Base-by-base conservation (phyloP, 805 yeast genomes). In the Babjeviella inositovora region DNA sequence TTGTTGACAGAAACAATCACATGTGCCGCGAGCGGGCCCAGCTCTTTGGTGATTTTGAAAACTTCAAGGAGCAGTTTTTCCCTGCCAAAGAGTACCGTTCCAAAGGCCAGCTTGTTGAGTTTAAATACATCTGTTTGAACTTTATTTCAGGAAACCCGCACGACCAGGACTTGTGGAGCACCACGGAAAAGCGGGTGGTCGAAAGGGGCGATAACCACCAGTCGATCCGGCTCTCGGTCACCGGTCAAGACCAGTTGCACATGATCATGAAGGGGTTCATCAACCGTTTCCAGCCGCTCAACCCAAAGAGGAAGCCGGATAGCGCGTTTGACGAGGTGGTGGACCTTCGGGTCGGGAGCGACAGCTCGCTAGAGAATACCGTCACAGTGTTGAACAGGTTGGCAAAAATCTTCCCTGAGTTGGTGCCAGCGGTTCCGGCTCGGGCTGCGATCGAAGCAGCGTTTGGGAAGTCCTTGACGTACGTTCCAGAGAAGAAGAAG, bases 151-250 rank as follows among this genome's bases (percentile, higher is more conserved):
- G n/a, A n/a, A n/a, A n/a, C n/a, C 57, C 63, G 1, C 19, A 31
- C 6, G 39, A 43, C n/a, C 36, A 45, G 8, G 29, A 39, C 1
- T 34, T 71, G 1, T 62, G 68, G 62, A 33, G 52, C 2, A 28
- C 70, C 1, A 79, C 95, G 0, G 44, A 50, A 6, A 42, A 51
- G 0, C 57, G 96, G 26, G 75, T 87, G 0, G 23, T 55, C 5
- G 38, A 40, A 3, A 60, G 98, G 34, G 96, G 95, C 3, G 84
- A 84, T 38, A 74, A 79, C 32, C 98, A 90, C 42, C 94, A 79
- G 42, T 69, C 85, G 2, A 79, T 90, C 18, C 70, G 74, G 32
- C 57, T 54, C 4, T 42, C 38, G 0, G 37, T 46, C 3, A 57
- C 62, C 26, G 69, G 72, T 7, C 52, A 53, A 4, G 44, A 46